Evolutionary conservation across 2,329 filamentous ascomycete species (phyloP), one percentile per base, ranked within the genome.

Genomic region (Grosmannia huntii): DNA sequence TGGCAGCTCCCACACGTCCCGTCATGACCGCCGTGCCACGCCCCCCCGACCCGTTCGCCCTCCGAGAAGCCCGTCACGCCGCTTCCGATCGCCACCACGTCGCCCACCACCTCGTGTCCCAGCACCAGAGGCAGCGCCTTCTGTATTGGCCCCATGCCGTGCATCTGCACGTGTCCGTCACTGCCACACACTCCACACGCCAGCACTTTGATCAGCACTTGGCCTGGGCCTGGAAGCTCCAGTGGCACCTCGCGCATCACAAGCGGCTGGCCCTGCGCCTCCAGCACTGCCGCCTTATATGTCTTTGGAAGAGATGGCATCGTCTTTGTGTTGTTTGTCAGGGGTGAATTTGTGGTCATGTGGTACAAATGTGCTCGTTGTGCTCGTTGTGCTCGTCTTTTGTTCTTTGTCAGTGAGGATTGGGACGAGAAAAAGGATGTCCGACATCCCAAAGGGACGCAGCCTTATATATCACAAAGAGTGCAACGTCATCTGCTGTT

Each of bases 121-220:
- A 85, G 83, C 2, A 83, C 71, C 6, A 81, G 76, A 1, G 85
- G 85, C 64, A 80, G 84, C 23, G 76, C 64, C 50, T 80, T 75
- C 12, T 80, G 81, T 36, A 85, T 70, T 2, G 36, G 31, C 68
- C 64, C 27, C 50, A 85, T 71, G 5, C 69, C 65, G 27, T 82
- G 81, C 3, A 66, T 53, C 55, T 76, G 72, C 1, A 79, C 69
- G 57, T 68, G 70, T 23, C 71, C 61, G 64, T 90, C 87, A 0
- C 78, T 80, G 68, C 83, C 84, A 69, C 87, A 90, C 54, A 91
- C 79, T 50, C 87, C 87, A 64, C 83, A 88, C 6, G 86, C 86
- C 10, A 83, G 73, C 3, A 89, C 79, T 68, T 89, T 89, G 68
- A 89, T 76, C 28, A 90, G 77, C 3, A 90, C 72, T 65, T 89